These are phyloP conservation scores for Drosera capensis DNA, from an alignment of 148 eudicot species.

Conservation along the genomic window DNA sequence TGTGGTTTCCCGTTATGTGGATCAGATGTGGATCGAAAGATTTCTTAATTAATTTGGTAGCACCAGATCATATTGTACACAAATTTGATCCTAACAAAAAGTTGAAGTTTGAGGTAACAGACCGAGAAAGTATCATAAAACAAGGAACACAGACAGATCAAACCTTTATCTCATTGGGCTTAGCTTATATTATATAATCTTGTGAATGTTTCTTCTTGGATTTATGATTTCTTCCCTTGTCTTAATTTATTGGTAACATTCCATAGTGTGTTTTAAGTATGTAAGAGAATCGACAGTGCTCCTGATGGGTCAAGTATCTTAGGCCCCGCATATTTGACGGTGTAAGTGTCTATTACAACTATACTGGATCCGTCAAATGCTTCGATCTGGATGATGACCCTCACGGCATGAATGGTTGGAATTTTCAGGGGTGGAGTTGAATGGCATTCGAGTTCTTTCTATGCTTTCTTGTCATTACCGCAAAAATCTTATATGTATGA, in stretches of 20 bases:
- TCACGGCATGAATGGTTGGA: conserved; percentile 88
- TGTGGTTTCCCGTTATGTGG: too few relatives aligned
- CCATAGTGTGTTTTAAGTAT: conserved; percentile 23
- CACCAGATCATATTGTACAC: too few relatives aligned
- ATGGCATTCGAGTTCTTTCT: neutral
- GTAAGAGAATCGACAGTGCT: conserved; percentile 57
- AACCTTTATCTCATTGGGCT: too few relatives aligned
- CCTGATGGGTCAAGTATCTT: conserved; percentile 49
- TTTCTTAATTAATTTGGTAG: too few relatives aligned
- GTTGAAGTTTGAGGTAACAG: too few relatives aligned
- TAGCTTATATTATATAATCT: too few relatives aligned
- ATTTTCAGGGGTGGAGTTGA: conserved; percentile 78
- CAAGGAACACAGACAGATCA: too few relatives aligned
- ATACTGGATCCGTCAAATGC: conserved; percentile 63
- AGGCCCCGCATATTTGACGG: conserved; percentile 65
- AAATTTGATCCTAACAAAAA: too few relatives aligned
- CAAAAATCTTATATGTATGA: neutral
- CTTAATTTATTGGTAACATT: neutral
- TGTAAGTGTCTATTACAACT: conserved; percentile 76
- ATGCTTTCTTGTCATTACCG: neutral
- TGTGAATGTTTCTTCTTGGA: too few relatives aligned
- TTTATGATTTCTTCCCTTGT: neutral
- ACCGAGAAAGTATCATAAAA: too few relatives aligned
- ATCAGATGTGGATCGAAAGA: too few relatives aligned
- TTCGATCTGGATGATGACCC: conserved; percentile 86